Evolutionary conservation across 768 basidiomycete species (phyloP).

Genomic region (Paxillus involutus): DNA sequence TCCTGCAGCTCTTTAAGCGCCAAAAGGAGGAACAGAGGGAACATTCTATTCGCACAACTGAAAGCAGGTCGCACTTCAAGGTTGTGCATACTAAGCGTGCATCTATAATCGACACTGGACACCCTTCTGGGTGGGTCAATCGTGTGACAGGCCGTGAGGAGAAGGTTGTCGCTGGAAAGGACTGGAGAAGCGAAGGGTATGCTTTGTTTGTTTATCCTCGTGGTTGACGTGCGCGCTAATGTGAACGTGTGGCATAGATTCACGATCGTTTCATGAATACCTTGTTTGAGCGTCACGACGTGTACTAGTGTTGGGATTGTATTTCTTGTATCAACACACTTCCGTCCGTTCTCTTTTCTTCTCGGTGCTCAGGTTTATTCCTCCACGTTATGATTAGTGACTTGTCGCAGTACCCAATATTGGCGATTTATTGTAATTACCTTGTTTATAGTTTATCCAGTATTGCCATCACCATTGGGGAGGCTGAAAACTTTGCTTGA

Average conservation of each 20-base stretch:
- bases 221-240: conserved; percentile 1
- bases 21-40: conserved; percentile 48
- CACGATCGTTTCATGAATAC: conserved; percentile 2
- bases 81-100: conserved; percentile 72
- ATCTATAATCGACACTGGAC: conserved; percentile 63
- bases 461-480: too few relatives aligned
- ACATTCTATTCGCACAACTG: conserved; percentile 34
- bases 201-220: conserved; percentile 10
- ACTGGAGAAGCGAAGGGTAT: conserved; percentile 57
- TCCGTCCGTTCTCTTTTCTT: too few relatives aligned
- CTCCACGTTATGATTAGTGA: too few relatives aligned
- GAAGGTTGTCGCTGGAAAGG: conserved; percentile 39
- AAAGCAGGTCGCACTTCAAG: conserved; percentile 72
- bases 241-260: conserved; percentile 8
- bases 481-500: too few relatives aligned
- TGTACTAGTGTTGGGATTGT: too few relatives aligned
- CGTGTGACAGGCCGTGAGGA: conserved; percentile 46
- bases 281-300: too few relatives aligned
- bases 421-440: too few relatives aligned
- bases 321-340: too few relatives aligned
- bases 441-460: too few relatives aligned
- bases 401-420: too few relatives aligned
- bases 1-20: conserved; percentile 53
- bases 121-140: conserved; percentile 73
- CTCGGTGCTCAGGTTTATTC: too few relatives aligned